A percentile compares a stretch with the other conserved stretches of the same genome.
Evolutionary conservation across 225 moss, liverwort and hornwort genomes (phyloP).

Genomic region (Thuidium tamariscinum): DNA sequence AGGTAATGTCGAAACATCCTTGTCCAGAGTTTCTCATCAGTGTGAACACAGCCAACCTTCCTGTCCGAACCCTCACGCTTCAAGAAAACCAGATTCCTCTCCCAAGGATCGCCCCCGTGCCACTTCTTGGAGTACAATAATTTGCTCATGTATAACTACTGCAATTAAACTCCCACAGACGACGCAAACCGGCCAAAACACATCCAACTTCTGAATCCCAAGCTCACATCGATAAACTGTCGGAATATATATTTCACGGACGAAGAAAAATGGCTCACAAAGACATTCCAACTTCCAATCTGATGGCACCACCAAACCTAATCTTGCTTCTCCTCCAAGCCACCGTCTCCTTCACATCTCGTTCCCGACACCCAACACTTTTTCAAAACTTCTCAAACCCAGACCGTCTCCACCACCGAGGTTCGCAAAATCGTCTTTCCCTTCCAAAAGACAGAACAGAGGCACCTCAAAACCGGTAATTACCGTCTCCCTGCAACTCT

Average conservation of each 20-base stretch:
- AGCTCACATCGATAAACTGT: neutral
- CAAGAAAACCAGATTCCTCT: neutral
- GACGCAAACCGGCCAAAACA: neutral
- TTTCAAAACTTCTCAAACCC: neutral
- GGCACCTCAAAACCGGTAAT: neutral
- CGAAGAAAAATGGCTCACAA: neutral
- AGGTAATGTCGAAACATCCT: neutral
- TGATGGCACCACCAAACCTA: neutral
- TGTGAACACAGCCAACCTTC: neutral
- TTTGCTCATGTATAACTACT: neutral
- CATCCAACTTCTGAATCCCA: neutral
- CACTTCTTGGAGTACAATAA: neutral
- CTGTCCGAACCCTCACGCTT: neutral
- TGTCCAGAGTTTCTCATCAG: neutral
- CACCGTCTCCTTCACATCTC: neutral
- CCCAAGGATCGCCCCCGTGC: neutral
- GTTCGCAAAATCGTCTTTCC: neutral
- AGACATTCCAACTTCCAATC: neutral
- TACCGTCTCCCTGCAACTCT: neutral
- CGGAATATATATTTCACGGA: neutral
- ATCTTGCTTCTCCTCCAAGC: neutral
- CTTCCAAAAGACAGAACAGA: neutral
- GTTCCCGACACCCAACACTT: neutral
- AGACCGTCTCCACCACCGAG: neutral
- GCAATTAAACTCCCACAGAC: neutral